Conservation (phyloP, 306 rosid species). For the Cucurbita pepo region DNA sequence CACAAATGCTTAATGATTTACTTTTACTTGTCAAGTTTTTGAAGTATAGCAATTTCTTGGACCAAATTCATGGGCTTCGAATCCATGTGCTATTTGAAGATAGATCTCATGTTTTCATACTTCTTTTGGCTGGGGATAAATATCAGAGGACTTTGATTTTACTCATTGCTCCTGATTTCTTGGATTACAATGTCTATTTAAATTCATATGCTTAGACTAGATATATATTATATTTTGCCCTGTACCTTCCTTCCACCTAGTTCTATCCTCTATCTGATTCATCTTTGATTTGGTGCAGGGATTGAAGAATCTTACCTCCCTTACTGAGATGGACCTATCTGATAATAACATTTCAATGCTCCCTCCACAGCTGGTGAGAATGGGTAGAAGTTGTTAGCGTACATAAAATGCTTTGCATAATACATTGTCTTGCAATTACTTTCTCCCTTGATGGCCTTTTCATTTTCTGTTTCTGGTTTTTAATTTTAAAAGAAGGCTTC, state of each 20-base stretch:
- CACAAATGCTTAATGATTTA: background rate
- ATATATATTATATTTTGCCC: background rate
- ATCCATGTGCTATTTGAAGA: background rate
- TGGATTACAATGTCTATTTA: background rate
- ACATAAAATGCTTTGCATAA: background rate
- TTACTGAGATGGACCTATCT: constrained; percentile 63
- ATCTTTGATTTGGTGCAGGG: constrained; percentile 38
- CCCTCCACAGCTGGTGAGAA: constrained; percentile 80
- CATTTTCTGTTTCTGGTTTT: background rate
- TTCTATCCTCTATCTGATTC: background rate
- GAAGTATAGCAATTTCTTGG: background rate
- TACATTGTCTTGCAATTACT: background rate
- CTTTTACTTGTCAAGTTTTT: background rate
- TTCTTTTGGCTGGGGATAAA: background rate
- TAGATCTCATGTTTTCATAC: background rate
- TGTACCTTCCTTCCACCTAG: background rate
- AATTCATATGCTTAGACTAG: background rate
- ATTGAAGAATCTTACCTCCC: constrained; percentile 46
- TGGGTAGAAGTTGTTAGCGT: background rate
- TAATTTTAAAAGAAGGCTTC: background rate
- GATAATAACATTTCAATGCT: constrained; percentile 68
- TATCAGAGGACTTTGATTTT: background rate
- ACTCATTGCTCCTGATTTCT: background rate
- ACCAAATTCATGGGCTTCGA: background rate
- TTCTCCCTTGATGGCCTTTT: background rate